Evolutionary conservation across 2,329 filamentous ascomycete genomes (phyloP), one percentile per base, ranked within the genome.

Genomic region (Penicillium sp.): DNA sequence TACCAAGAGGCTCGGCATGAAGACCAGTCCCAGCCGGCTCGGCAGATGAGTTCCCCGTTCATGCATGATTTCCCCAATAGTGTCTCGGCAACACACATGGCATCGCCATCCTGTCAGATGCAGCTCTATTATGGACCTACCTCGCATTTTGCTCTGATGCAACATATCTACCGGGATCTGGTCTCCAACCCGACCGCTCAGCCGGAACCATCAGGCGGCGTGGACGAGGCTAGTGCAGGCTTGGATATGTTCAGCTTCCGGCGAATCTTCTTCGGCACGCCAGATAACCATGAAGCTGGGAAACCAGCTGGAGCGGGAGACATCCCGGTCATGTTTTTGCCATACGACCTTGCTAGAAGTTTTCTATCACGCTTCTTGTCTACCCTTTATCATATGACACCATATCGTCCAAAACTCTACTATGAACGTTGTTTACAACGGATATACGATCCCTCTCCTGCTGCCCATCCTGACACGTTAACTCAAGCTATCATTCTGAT

Each of bases 91-190:
- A 78, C 74, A 7, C 76, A 78, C 55, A 71, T 73, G 59, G 68
- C 75, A 21, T 76, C 75, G 1, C 71, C 76, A 1, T 77, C 74
- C 17, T 75, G 74, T 50, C 63, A 70, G 29, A 67, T 78, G 13
- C 75, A 78, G 53, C 64, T 78, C 0, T 78, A 78, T 57, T 78
- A 78, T 61, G 76, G 76, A 0, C 73, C 76, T 0, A 76, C 76
- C 0, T 78, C 76, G 0, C 76, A 78, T 54, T 78, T 78, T 26
- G 69, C 75, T 0, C 67, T 78, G 1, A 71, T 74, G 64, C 70
- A 74, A 32, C 64, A 72, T 18, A 64, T 73, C 9, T 73, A 74
- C 41, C 58, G 68, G 1, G 68, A 68, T 23, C 51, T 74, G 8
- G 54, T 69, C 7, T 61, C 61, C 3, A 55, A 61, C 26, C 58